Base-by-base conservation (phyloP, 1,284 basidiomycete species). In the Leccinum pachyderme region DNA sequence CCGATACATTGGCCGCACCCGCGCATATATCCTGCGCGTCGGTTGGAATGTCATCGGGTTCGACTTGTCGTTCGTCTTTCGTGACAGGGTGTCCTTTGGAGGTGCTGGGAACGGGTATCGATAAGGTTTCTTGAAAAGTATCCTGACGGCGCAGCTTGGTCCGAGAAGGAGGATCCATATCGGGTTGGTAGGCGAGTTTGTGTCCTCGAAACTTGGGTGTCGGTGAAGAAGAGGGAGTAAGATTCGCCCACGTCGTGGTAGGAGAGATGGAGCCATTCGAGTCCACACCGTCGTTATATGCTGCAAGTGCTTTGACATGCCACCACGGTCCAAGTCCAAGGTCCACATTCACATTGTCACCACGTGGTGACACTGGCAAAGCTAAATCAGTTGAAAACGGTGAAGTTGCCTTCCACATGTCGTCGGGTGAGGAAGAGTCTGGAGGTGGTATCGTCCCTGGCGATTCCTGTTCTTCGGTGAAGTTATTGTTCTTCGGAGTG, bases 371-470 rank as follows among this genome's bases (percentile, higher is more conserved):
- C 43, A 18, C 32, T n/a, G 45, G 27, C 39, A 33, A 3, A 12
- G 7, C 47, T 11, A 6, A 12, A 25, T 44, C 39, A 27, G 47
- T 45, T 41, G 32, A 41, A 15, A 51, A 41, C 15, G 47, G 45
- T 2, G 50, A 55, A 2, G 41, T 52, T 31, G 52, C 47, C 1
- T 18, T 5, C 12, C 29, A 49, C 15, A 56, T 25, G 3, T 46
- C 15, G 8, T 49, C 13, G 39, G 65, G 63, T 2, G 65, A 69
- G 11, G 67, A 66, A 5, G 65, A 69, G 7, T 58, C 55, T 11
- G 62, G 67, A 52, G 65, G 64, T n/a, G 41, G 55, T 0, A 35
- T 43, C 41, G 39, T n/a, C 12, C 33, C 27, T 11, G 65, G 56
- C 0, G 59, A 58, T 18, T 51, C 46, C 52, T 56, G 58, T n/a